Evolutionary conservation across 202 grass and related monocot species (phyloP).

Genomic region (Digitaria exilis): DNA sequence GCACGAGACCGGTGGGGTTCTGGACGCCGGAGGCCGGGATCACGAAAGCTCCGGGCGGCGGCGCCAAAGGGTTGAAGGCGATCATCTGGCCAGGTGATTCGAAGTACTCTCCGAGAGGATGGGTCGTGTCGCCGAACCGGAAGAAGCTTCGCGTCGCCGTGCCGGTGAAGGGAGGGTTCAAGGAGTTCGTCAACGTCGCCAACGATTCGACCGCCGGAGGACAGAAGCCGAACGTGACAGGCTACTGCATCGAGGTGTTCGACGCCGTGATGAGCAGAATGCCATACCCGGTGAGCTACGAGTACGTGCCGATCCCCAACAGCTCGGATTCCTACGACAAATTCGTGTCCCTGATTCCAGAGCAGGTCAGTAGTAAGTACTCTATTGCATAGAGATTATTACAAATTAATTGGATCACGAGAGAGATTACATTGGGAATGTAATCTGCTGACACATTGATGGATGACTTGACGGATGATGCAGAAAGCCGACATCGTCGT

Average conservation of each 20-base stretch:
- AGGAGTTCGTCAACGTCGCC: slow-evolving; percentile 57
- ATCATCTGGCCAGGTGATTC: slow-evolving; percentile 64
- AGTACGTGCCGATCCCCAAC: not conserved
- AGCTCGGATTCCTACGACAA: slow-evolving; percentile 50
- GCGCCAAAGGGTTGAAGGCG: slow-evolving; percentile 13
- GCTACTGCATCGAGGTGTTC: slow-evolving; percentile 87
- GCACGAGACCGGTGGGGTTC: slow-evolving; percentile 47
- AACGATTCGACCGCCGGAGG: not conserved
- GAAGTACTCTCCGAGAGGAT: slow-evolving; percentile 47
- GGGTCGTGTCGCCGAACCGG: slow-evolving; percentile 54
- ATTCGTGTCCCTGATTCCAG: slow-evolving; percentile 39
- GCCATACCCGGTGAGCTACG: slow-evolving; percentile 43
- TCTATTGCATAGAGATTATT: not conserved
- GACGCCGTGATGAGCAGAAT: slow-evolving; percentile 49
- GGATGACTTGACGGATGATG: too few relatives aligned
- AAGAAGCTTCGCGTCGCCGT: slow-evolving; percentile 52
- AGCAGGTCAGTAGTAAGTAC: slow-evolving; percentile 20
- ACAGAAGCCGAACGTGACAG: slow-evolving; percentile 21
- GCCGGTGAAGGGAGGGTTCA: slow-evolving; percentile 72
- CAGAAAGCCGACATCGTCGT: slow-evolving; percentile 52
- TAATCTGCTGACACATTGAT: too few relatives aligned
- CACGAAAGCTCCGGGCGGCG: not conserved
- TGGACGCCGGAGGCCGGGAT: slow-evolving; percentile 49
- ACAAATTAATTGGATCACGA: not conserved
- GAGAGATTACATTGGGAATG: too few relatives aligned